Evolutionary conservation across 2,329 filamentous ascomycete genomes (phyloP).

Genomic region (Tolypocladium cylindrosporum): DNA sequence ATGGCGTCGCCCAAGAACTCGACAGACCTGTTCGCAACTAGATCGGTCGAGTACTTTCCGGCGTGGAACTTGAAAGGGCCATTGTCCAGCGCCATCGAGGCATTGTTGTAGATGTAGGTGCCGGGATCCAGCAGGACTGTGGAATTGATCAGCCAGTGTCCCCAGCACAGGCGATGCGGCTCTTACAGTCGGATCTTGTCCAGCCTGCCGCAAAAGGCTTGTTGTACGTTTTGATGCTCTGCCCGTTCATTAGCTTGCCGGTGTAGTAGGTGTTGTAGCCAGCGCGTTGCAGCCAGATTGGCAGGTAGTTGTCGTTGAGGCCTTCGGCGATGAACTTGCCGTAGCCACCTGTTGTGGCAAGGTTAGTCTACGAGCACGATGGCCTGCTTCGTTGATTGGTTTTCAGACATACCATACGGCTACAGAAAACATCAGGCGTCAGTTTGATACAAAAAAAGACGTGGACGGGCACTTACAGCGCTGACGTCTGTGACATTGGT

Average conservation of each 20-base stretch:
- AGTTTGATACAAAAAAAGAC: background rate
- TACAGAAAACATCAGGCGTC: background rate
- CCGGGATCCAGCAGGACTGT: slow-evolving; percentile 25
- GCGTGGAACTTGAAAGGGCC: slow-evolving; percentile 16
- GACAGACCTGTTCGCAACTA: slow-evolving; percentile 48
- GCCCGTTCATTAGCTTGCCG: slow-evolving; percentile 62
- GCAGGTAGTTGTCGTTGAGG: slow-evolving; percentile 57
- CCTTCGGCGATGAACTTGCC: slow-evolving; percentile 57
- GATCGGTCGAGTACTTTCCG: slow-evolving; percentile 37
- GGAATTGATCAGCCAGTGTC: background rate
- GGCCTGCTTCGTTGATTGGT: too few relatives aligned
- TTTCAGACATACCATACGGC: slow-evolving; percentile 33
- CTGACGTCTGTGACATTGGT: slow-evolving; percentile 54
- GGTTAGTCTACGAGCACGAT: background rate
- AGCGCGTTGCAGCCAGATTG: slow-evolving; percentile 58
- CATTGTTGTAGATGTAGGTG: slow-evolving; percentile 36
- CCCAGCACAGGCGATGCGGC: background rate
- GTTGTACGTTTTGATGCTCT: slow-evolving; percentile 51
- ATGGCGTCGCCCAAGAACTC: slow-evolving; percentile 54
- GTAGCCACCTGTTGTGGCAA: slow-evolving; percentile 30
- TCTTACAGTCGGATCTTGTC: slow-evolving; percentile 32
- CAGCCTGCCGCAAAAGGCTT: slow-evolving; percentile 47
- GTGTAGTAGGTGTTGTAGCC: slow-evolving; percentile 65
- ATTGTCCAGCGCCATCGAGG: slow-evolving; percentile 21
- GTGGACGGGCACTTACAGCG: slow-evolving; percentile 25